Conservation (phyloP, 306 rosid genomes). For the Quercus parvula region DNA sequence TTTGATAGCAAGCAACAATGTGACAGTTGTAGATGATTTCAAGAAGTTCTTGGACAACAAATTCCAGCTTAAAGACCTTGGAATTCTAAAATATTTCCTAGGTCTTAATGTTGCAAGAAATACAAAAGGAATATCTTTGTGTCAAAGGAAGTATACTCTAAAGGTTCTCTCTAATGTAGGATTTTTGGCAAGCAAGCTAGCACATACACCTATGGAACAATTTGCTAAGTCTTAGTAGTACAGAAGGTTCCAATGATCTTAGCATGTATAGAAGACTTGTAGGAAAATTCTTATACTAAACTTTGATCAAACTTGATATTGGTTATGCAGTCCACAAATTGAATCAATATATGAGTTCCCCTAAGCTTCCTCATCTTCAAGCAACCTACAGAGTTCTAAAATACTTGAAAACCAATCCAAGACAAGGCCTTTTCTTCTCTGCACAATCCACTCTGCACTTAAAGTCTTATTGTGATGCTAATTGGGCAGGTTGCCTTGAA, state of each 20-base stretch:
- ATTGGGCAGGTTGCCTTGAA: not conserved
- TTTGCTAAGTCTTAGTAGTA: not conserved
- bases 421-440: not conserved
- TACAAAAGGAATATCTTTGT: not conserved
- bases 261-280: not conserved
- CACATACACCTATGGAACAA: no score
- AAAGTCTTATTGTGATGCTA: not conserved
- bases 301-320: not conserved
- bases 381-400: not conserved
- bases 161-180: not conserved
- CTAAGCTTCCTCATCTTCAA: not conserved
- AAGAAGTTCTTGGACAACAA: not conserved
- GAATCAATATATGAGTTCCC: not conserved
- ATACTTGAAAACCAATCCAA: not conserved
- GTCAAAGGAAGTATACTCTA: not conserved
- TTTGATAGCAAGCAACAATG: not conserved
- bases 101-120: not conserved
- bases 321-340: not conserved
- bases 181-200: not conserved
- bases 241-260: not conserved
- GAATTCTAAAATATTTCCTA: not conserved
- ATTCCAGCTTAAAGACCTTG: not conserved
- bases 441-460: not conserved
- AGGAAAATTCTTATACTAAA: not conserved
- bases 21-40: not conserved